These are phyloP conservation scores for Myriosclerotinia duriaeana DNA, from an alignment of 2,329 filamentous ascomycete species.

Conservation along the genomic window DNA sequence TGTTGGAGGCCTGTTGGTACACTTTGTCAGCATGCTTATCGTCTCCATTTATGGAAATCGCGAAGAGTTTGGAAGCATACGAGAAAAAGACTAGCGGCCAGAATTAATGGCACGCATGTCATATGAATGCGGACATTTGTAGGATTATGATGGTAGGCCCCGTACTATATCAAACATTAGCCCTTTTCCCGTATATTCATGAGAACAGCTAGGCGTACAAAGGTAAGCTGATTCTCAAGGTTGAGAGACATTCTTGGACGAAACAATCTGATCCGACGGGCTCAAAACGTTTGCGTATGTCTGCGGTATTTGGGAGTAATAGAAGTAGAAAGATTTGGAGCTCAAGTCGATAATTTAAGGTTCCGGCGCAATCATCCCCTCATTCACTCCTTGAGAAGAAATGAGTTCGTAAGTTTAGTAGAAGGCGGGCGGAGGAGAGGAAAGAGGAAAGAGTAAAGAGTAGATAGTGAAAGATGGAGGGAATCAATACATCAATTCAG, in stretches of 20 bases:
- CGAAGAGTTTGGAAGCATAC: constrained; percentile 46
- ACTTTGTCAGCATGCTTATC: constrained; percentile 29
- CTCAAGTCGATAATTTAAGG: not conserved
- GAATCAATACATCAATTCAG: constrained; percentile 12
- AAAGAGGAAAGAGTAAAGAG: not conserved
- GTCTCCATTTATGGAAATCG: not conserved
- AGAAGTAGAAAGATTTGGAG: not conserved
- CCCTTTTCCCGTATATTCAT: constrained; percentile 1
- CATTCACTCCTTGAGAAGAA: constrained; percentile 12
- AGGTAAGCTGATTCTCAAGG: constrained; percentile 77
- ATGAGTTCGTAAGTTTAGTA: not conserved
- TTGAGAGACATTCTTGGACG: constrained; percentile 61
- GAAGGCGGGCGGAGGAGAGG: not conserved
- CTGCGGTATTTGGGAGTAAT: not conserved
- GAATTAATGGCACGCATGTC: constrained; percentile 72
- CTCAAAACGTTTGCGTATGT: not conserved
- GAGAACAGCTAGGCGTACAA: constrained; percentile 58
- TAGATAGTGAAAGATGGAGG: not conserved
- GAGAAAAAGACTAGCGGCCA: constrained; percentile 69
- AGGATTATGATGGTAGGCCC: constrained; percentile 76
- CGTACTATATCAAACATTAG: constrained; percentile 59
- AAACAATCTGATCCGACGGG: not conserved
- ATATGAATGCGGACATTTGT: constrained; percentile 79
- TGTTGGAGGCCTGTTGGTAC: constrained; percentile 56
- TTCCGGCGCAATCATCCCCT: constrained; percentile 10